A percentile compares a stretch with the other conserved stretches of the same genome.
These are phyloP conservation scores for Apophysomyces sp. DNA, from an alignment of 371 early-diverging fungal genomes.

Conservation along the genomic window DNA sequence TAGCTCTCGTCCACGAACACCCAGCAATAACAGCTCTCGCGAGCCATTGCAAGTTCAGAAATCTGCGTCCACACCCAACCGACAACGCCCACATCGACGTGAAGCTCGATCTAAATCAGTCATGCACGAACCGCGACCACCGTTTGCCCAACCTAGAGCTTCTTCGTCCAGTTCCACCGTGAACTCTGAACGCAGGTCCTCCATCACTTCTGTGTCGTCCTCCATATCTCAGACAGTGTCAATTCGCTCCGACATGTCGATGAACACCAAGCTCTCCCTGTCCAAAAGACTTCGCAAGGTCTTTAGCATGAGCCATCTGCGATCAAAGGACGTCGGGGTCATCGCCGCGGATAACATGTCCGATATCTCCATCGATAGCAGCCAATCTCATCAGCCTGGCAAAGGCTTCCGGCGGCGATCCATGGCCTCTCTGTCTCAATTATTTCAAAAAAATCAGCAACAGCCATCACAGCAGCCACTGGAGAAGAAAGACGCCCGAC, in stretches of 20 bases:
- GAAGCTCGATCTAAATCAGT: slow-evolving; percentile 9
- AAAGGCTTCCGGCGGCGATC: slow-evolving; percentile 37
- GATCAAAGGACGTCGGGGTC: slow-evolving; percentile 13
- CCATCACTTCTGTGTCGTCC: slow-evolving; percentile 37
- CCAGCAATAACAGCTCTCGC: slow-evolving; percentile 16
- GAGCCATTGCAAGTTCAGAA: slow-evolving; percentile 27
- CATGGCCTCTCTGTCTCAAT: slow-evolving; percentile 35
- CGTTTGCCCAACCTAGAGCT: slow-evolving; percentile 12
- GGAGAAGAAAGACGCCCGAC: slow-evolving; percentile 21
- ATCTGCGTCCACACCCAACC: slow-evolving; percentile 27
- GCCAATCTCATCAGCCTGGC: slow-evolving; percentile 12
- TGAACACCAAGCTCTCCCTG: slow-evolving; percentile 38
- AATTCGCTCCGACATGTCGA: slow-evolving; percentile 25
- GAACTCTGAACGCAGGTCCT: slow-evolving; percentile 26
- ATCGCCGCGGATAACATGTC: neutral
- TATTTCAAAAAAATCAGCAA: slow-evolving; percentile 27
- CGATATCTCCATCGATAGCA: slow-evolving; percentile 8
- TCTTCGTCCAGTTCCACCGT: slow-evolving; percentile 11
- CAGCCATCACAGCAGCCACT: slow-evolving; percentile 3
- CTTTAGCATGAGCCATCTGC: slow-evolving; percentile 46
- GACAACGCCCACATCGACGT: slow-evolving; percentile 6
- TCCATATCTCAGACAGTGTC: slow-evolving; percentile 16
- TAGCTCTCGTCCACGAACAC: slow-evolving; percentile 16
- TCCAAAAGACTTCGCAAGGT: slow-evolving; percentile 50
- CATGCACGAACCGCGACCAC: slow-evolving; percentile 1